phyloP scores from a whole-genome alignment of 441 rosid genomes.

The Adansonia rubrostipa region DNA sequence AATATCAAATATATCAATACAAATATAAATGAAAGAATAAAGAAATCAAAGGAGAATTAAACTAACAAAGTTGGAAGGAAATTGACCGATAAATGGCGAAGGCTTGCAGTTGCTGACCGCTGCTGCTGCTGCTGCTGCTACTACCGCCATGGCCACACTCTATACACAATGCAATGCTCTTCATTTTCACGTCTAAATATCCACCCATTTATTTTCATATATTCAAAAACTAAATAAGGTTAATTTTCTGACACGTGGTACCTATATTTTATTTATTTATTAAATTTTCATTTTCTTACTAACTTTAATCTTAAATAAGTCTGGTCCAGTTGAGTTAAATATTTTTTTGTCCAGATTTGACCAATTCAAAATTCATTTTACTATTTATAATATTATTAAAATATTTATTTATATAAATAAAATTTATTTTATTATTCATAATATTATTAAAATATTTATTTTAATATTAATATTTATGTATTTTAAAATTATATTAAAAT shows the following conservation, averaged over 20 bases:
- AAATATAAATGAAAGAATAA: background rate
- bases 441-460: too few species aligned
- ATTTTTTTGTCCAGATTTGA: too few species aligned
- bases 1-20: background rate
- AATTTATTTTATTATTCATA: too few species aligned
- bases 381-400: too few species aligned
- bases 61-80: conserved; percentile 47
- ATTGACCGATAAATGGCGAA: conserved; percentile 58
- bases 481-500: too few species aligned
- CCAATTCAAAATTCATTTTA: too few species aligned
- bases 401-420: too few species aligned
- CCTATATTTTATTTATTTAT: conserved; percentile 6
- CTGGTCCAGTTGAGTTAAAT: too few species aligned
- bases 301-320: too few species aligned
- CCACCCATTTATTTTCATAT: background rate
- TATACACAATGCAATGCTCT: background rate
- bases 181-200: background rate
- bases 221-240: background rate
- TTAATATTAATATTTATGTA: too few species aligned
- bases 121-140: conserved; percentile 39
- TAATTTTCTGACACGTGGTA: background rate
- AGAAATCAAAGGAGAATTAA: background rate
- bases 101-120: conserved; percentile 58
- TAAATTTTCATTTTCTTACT: background rate
- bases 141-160: conserved; percentile 47